Percentiles rank a stretch among this genome's conserved stretches.
These are phyloP conservation scores for Lachnellula arida DNA, from an alignment of 2,329 filamentous ascomycete genomes.

Conservation along the genomic window DNA sequence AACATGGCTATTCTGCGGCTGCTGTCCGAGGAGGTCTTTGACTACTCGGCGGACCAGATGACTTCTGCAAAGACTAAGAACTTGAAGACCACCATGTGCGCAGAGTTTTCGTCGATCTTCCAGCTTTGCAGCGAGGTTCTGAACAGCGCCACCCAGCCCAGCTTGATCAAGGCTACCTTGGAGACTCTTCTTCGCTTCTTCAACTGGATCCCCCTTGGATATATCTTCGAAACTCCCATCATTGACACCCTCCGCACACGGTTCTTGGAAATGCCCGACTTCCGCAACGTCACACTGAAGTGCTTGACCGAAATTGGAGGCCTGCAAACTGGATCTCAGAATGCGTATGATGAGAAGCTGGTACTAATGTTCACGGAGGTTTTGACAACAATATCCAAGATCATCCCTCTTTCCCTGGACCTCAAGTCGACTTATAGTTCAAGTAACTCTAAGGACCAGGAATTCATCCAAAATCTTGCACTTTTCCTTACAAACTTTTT, in stretches of 20 bases:
- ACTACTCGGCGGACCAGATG: constrained; percentile 98
- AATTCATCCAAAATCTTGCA: constrained; percentile 95
- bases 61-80: constrained; percentile 96
- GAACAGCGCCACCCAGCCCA: constrained; percentile 81
- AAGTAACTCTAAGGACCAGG: constrained; percentile 90
- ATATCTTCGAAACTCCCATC: constrained; percentile 96
- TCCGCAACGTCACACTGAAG: constrained; percentile 94
- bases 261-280: constrained; percentile 90
- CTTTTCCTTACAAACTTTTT: constrained; percentile 98
- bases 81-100: constrained; percentile 97
- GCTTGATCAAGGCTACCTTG: constrained; percentile 90
- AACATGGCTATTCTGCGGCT: constrained; percentile 98
- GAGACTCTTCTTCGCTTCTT: constrained; percentile 94
- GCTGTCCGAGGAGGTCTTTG: constrained; percentile 96
- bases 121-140: constrained; percentile 95
- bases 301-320: constrained; percentile 96
- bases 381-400: constrained; percentile 84
- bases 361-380: constrained; percentile 99
- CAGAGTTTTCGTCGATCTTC: constrained; percentile 98
- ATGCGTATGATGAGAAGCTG: constrained; percentile 89
- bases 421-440: constrained; percentile 86
- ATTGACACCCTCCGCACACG: constrained; percentile 91
- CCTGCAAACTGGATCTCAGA: constrained; percentile 71
- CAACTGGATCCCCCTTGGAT: constrained; percentile 98
- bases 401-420: constrained; percentile 86